Evolutionary conservation across 106 monocot genomes (phyloP).

Genomic region (Dendrobium chrysotoxum): DNA sequence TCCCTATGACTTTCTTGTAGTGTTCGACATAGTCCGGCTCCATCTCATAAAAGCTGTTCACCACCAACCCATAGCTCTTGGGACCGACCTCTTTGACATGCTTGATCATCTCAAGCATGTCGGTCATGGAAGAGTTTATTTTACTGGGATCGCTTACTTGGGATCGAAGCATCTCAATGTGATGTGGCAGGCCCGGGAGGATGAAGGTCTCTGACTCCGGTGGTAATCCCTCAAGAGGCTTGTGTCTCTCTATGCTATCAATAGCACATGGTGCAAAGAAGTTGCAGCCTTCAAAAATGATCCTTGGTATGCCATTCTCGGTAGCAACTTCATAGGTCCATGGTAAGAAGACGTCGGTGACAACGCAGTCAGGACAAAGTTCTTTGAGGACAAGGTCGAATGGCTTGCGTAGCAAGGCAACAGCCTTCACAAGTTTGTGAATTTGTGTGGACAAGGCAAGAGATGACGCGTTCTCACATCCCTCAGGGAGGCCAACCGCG

Average conservation of each 20-base stretch:
- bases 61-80: background rate
- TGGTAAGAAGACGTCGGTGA: background rate
- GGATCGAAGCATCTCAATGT: background rate
- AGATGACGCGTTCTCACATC: background rate
- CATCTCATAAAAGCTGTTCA: conserved; percentile 19
- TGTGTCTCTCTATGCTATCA: background rate
- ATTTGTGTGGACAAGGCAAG: background rate
- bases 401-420: background rate
- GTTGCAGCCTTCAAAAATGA: background rate
- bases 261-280: background rate
- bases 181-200: conserved; percentile 5
- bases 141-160: background rate
- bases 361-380: background rate
- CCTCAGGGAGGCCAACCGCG: background rate
- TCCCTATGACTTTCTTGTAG: background rate
- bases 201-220: background rate
- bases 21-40: conserved; percentile 2
- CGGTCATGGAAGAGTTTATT: background rate
- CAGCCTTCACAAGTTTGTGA: background rate
- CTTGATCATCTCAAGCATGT: background rate
- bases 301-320: too few species aligned
- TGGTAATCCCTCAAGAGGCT: background rate
- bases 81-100: background rate
- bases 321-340: too few species aligned
- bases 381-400: background rate